Evolutionary conservation across 495 filamentous ascomycete genomes (phyloP), one percentile per base, ranked within the genome.

Genomic region (Sabuloglossum arenarium): DNA sequence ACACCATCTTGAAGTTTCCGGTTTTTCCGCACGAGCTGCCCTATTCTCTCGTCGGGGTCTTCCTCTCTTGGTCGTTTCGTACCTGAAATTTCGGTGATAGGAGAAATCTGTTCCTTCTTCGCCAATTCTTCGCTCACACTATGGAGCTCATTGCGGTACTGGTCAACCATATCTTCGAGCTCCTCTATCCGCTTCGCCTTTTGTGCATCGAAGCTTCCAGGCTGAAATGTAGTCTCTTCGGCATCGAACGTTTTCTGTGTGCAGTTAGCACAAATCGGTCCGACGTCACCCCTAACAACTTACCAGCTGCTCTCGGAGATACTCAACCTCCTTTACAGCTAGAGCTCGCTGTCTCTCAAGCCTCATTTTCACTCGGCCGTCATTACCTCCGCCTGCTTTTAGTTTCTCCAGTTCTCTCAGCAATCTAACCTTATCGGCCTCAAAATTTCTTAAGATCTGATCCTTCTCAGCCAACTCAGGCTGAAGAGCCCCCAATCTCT

Each of bases 311-410:
- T 85, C 90, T 16, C 93, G 84, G 8, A 99, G 74, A 65, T 90
- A 91, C 59, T 96, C 86, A 6, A 93, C 86, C 65, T 99, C 93
- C 62, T 94, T 94, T 23, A 86, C 68, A 4, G 87, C 87, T 3
- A 97, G 75, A 6, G 77, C 78, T 56, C 85, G 82, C 64, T 96
- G 89, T 37, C 90, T 74, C 63, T 99, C 90, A 24, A 88, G 74
- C 46, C 83, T 77, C n/a, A 77, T 71, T 63, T 80, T 85, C 54
- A 72, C 73, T 37, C 76, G 75, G 58, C 64, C 72, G 28, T 82
- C 75, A 32, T 66, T 64, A 34, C 59, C 65, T 30, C 65, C 67
- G n/a, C 68, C 68, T 11, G 68, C 61, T 59, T 79, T 82, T 10
- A 82, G 62, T 60, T 82, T 82, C 60, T 94, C 85, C 2, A 94